phyloP scores from a whole-genome alignment of 106 monocot genomes.

The Hemerocallis citrina region DNA sequence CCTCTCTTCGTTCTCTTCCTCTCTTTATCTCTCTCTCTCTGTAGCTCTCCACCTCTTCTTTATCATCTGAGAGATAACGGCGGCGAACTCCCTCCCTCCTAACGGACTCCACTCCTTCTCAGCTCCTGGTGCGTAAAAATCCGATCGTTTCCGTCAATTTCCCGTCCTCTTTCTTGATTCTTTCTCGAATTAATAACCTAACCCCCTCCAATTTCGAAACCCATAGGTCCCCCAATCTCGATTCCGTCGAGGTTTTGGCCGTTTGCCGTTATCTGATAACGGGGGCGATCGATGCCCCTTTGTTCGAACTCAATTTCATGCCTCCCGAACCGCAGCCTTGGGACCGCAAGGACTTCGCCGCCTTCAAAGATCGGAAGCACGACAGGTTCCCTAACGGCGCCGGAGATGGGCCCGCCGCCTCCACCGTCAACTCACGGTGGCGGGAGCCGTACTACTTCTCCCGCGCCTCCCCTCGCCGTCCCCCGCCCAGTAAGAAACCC shows the following conservation, averaged over 20 bases:
- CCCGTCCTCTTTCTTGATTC: background rate
- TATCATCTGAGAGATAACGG: background rate
- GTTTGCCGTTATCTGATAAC: background rate
- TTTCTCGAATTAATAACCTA: background rate
- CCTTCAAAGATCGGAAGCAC: constrained; percentile 62
- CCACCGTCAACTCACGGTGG: constrained; percentile 34
- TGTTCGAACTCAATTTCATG: constrained; percentile 41
- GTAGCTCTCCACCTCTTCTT: constrained; percentile 3
- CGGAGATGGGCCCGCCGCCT: constrained; percentile 15
- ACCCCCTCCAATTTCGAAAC: background rate
- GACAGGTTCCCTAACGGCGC: constrained; percentile 21
- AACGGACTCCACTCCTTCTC: background rate
- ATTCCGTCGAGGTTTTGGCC: background rate
- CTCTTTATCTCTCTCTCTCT: constrained; percentile 6
- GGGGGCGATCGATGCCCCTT: constrained; percentile 47
- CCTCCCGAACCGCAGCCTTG: constrained; percentile 74
- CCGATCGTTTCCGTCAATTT: background rate
- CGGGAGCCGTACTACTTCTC: constrained; percentile 45
- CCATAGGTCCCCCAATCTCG: background rate
- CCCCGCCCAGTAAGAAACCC: constrained; percentile 24
- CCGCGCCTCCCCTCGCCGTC: constrained; percentile 53
- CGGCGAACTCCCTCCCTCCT: constrained; percentile 4
- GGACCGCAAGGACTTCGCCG: constrained; percentile 57
- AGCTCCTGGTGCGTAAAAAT: background rate
- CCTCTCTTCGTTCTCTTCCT: background rate